Conservation (phyloP, 2,329 filamentous ascomycete species). For the Colletotrichum tabaci region DNA sequence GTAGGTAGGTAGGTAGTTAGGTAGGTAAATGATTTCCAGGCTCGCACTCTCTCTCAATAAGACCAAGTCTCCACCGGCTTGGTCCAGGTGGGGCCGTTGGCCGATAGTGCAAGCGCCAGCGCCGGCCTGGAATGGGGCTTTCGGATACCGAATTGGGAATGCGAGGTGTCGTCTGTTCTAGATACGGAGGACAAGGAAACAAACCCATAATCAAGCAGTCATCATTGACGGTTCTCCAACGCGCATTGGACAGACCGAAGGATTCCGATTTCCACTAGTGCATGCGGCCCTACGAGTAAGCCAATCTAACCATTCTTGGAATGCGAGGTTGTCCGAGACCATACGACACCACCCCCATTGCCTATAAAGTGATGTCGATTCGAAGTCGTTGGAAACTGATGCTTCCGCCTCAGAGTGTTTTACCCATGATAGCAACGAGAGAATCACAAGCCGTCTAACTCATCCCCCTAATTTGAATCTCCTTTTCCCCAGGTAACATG, state of each 20-base stretch:
- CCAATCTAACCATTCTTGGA: slow-evolving; percentile 2
- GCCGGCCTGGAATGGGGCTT: slow-evolving; percentile 1
- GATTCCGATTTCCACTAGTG: not conserved
- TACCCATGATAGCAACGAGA: not conserved
- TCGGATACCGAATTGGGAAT: slow-evolving; percentile 35
- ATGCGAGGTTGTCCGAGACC: slow-evolving; percentile 31
- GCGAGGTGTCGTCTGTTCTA: slow-evolving; percentile 3
- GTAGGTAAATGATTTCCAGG: not conserved
- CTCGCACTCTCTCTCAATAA: not conserved
- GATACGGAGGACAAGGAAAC: too few relatives aligned
- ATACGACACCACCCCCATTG: not conserved
- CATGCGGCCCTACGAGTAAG: not conserved
- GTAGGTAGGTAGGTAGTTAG: not conserved
- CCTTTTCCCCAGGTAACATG: slow-evolving; percentile 46
- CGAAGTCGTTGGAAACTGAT: not conserved
- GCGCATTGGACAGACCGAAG: not conserved
- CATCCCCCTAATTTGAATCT: not conserved
- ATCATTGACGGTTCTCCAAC: not conserved
- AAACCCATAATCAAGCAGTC: too few relatives aligned
- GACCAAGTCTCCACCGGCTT: too few relatives aligned
- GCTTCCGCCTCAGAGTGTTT: too few relatives aligned
- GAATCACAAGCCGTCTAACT: not conserved
- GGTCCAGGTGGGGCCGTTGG: not conserved
- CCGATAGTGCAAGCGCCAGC: not conserved
- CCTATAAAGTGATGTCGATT: slow-evolving; percentile 19